phyloP scores from a whole-genome alignment of 2,329 filamentous ascomycete species.

The Claviceps paspali region DNA sequence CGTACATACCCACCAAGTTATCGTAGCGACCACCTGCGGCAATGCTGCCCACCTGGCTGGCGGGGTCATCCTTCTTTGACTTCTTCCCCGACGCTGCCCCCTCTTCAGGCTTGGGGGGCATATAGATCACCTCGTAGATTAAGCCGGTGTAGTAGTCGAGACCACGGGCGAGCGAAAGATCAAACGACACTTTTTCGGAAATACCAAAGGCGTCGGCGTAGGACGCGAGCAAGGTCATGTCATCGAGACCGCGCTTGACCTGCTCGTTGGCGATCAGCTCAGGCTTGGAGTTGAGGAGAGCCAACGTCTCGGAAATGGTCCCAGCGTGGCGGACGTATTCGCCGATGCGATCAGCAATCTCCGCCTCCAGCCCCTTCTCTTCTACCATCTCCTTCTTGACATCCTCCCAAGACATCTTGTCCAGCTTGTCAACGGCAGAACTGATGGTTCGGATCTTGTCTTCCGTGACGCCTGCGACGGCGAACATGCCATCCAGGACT shows the following conservation, averaged over 20 bases:
- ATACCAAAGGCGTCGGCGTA: conserved; percentile 70
- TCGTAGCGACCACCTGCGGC: conserved; percentile 87
- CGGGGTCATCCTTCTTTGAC: conserved; percentile 36
- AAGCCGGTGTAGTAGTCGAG: conserved; percentile 88
- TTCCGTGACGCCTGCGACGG: conserved; percentile 73
- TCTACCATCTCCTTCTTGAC: conserved; percentile 88
- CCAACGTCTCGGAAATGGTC: conserved; percentile 51
- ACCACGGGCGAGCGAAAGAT: conserved; percentile 77
- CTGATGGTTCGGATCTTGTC: conserved; percentile 83
- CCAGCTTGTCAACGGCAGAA: conserved; percentile 88
- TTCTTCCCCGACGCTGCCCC: conserved; percentile 23
- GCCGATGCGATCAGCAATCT: conserved; percentile 75
- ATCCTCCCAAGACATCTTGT: conserved; percentile 82
- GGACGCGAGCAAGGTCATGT: conserved; percentile 65
- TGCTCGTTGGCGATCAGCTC: conserved; percentile 54
- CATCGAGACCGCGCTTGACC: conserved; percentile 64
- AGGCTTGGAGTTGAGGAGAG: conserved; percentile 52
- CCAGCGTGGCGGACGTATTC: conserved; percentile 70
- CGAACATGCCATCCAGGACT: conserved; percentile 83
- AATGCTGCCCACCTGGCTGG: conserved; percentile 62
- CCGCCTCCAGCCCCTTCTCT: conserved; percentile 56
- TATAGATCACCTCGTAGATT: conserved; percentile 80
- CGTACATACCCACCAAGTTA: conserved; percentile 88
- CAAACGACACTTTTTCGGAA: conserved; percentile 65
- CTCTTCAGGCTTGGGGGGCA: conserved; percentile 22